Evolutionary conservation across 306 rosid species (phyloP), one percentile per base, ranked within the genome.

Genomic region (Vigna angularis): DNA sequence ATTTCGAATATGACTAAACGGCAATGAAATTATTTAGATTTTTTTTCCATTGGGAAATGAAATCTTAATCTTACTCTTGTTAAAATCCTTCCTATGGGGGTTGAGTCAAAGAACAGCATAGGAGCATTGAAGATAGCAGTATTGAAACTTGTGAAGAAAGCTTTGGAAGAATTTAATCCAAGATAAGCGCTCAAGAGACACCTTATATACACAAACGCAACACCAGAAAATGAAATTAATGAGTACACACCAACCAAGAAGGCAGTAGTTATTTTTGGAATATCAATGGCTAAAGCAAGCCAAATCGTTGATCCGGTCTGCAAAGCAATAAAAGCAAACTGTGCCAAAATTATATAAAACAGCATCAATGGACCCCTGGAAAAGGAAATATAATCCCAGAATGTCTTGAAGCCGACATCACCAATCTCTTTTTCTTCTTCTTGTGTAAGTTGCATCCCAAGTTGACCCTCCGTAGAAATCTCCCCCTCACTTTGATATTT

Each of bases 81-180:
- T 74, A 90, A 85, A 86, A 94, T 91, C 76, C 93, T 70, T 14
- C 98, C 98, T 4, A 86, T 84, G 4, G 97, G 96, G 30, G 91
- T 94, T 38, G 97, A 87, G 74, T 94, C 97, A 45, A 94, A 94
- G 91, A 94, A 91, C 26, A 83, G 3, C 97, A 94, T 91, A 40
- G 98, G 96, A 81, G 98, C 96, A 74, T 85, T 87, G 74, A 94
- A 91, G 58, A 91, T 81, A 30, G 97, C 82, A 32, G 83, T 61
- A 4, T 75, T 91, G 79, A 94, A n/a, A n/a, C n/a, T n/a, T n/a
- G n/a, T n/a, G n/a, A n/a, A n/a, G n/a, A n/a, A n/a, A n/a, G n/a
- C n/a, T 32, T 74, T 77, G 4, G 98, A 94, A 75, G 98, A 94
- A 79, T 83, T 94, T 75, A 91, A 55, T 79, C 98, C 98, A 12